Conservation (phyloP, 768 basidiomycete species). For the Xerocomellus chrysenteron region DNA sequence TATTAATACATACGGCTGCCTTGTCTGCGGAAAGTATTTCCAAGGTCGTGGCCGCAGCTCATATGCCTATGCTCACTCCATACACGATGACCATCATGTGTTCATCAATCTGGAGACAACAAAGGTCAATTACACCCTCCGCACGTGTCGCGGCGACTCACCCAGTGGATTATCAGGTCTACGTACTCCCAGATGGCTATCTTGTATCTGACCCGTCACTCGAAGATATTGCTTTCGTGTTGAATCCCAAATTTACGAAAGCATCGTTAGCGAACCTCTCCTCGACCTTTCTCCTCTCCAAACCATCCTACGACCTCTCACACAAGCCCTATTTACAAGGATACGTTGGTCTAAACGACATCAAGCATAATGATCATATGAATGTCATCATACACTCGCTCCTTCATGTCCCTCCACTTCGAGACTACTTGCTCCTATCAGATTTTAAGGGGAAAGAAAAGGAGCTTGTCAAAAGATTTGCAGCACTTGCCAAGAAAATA, state of each 20-base stretch:
- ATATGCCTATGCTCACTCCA: conserved; percentile 95
- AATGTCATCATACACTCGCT: conserved; percentile 95
- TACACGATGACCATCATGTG: conserved; percentile 97
- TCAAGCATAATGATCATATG: conserved; percentile 96
- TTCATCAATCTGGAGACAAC: conserved; percentile 94
- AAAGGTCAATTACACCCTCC: conserved; percentile 50
- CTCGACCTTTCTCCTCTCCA: conserved; percentile 56
- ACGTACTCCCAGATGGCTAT: conserved; percentile 96
- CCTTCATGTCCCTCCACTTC: conserved; percentile 85
- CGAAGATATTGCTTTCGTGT: conserved; percentile 90
- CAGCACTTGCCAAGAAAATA: conserved; percentile 83
- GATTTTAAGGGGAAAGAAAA: conserved; percentile 71
- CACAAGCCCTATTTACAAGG: conserved; percentile 86
- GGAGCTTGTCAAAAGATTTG: conserved; percentile 87
- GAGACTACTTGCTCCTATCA: conserved; percentile 83
- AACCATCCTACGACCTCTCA: conserved; percentile 82
- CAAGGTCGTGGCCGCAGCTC: conserved; percentile 93
- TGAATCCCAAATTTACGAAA: conserved; percentile 83
- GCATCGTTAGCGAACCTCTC: conserved; percentile 54
- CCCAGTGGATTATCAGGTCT: conserved; percentile 61
- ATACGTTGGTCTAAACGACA: conserved; percentile 95
- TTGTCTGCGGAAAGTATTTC: conserved; percentile 98
- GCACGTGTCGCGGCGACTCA: conserved; percentile 20
- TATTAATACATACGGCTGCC: conserved; percentile 96
- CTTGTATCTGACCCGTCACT: conserved; percentile 94